These are phyloP conservation scores for Aristolochia californica DNA, from an alignment of 164 flowering plant species.

Conservation along the genomic window DNA sequence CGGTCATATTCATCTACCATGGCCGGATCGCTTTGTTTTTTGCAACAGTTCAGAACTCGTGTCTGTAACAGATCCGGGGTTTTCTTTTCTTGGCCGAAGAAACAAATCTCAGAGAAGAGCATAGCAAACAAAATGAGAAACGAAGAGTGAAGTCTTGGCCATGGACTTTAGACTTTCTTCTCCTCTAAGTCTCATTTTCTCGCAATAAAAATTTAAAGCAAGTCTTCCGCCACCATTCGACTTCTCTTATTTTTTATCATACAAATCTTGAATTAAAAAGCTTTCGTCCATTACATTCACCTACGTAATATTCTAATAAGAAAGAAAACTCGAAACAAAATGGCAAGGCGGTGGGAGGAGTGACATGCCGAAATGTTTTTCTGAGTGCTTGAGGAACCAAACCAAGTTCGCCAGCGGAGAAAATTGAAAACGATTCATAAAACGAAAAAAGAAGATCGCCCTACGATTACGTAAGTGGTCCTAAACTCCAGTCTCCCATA, in stretches of 20 bases:
- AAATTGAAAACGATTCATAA: too few relatives aligned
- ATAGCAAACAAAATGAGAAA: slow-evolving; percentile 17
- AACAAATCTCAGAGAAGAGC: neutral
- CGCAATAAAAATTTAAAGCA: neutral
- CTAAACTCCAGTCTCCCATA: too few relatives aligned
- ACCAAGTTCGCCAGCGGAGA: neutral
- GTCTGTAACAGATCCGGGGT: too few relatives aligned
- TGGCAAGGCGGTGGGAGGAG: neutral
- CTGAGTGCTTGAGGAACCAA: neutral
- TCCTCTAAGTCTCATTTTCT: slow-evolving; percentile 25
- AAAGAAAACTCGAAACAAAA: neutral
- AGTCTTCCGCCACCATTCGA: slow-evolving; percentile 16
- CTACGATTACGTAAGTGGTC: too few relatives aligned
- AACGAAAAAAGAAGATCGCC: too few relatives aligned
- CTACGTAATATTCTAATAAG: too few relatives aligned
- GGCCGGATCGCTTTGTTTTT: neutral
- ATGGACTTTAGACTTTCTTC: slow-evolving; percentile 18
- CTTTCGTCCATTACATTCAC: neutral
- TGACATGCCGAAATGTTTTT: neutral
- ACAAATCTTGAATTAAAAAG: neutral
- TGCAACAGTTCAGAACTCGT: too few relatives aligned
- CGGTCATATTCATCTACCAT: too few relatives aligned
- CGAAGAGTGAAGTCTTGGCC: neutral
- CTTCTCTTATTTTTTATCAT: neutral
- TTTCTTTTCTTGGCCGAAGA: neutral